Conservation (phyloP, 1,284 basidiomycete species). For the Irpex rosettiformis region DNA sequence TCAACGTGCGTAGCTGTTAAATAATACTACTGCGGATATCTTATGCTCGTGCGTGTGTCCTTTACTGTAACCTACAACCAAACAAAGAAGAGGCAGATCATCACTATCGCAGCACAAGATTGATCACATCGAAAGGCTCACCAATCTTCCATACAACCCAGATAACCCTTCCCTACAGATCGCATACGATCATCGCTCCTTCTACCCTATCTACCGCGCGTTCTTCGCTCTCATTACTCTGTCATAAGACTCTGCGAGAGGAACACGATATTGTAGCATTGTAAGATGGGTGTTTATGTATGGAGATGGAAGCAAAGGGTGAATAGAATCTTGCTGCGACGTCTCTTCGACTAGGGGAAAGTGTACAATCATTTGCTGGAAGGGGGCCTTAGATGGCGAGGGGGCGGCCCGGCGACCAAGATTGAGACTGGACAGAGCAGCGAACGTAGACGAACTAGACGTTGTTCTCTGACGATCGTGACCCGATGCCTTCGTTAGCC, state of each 20-base stretch:
- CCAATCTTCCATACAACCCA: background rate
- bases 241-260: conserved; percentile 66
- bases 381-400: conserved; percentile 37
- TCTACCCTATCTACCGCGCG: conserved; percentile 18
- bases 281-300: conserved; percentile 68
- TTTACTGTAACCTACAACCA: background rate
- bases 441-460: conserved; percentile 62
- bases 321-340: conserved; percentile 49
- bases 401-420: conserved; percentile 43
- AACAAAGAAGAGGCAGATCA: background rate
- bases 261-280: conserved; percentile 56
- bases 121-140: background rate
- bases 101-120: background rate
- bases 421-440: conserved; percentile 58
- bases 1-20: background rate
- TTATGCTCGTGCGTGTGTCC: background rate
- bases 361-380: conserved; percentile 41
- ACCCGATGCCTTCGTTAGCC: conserved; percentile 27
- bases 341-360: conserved; percentile 54
- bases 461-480: conserved; percentile 61
- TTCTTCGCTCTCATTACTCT: conserved; percentile 58
- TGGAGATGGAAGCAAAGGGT: conserved; percentile 65
- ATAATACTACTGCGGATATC: background rate
- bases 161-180: background rate
- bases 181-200: background rate